Evolutionary conservation across 2,329 filamentous ascomycete species (phyloP).

Genomic region (Xylaria sp.): DNA sequence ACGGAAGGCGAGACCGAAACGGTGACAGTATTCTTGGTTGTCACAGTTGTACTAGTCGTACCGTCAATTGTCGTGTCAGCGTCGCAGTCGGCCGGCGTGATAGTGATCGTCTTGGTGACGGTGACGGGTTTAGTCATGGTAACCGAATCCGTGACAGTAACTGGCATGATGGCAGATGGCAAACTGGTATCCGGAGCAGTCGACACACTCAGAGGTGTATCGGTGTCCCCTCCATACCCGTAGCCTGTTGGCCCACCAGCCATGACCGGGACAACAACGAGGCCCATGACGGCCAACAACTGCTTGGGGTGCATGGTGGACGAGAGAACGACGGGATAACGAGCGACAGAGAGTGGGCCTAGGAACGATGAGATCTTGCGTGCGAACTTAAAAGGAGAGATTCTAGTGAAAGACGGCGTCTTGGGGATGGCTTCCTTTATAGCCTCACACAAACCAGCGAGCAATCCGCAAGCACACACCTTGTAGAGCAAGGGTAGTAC

Average conservation of each 20-base stretch:
- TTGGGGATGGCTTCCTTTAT: constrained; percentile 5
- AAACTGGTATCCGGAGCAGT: neutral
- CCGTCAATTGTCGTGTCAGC: constrained; percentile 7
- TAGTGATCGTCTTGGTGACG: constrained; percentile 12
- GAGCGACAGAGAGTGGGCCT: constrained; percentile 1
- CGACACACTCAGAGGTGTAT: neutral
- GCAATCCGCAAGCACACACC: neutral
- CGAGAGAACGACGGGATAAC: constrained; percentile 11
- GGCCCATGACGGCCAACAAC: constrained; percentile 1
- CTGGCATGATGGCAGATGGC: neutral
- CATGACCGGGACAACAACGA: constrained; percentile 6
- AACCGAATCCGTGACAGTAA: constrained; percentile 13
- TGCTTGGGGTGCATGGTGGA: constrained; percentile 8
- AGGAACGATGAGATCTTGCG: neutral
- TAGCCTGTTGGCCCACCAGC: constrained; percentile 9
- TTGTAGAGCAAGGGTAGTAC: constrained; percentile 1
- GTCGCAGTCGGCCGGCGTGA: constrained; percentile 1
- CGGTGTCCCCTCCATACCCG: constrained; percentile 13
- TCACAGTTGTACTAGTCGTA: constrained; percentile 10
- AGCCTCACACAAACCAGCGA: neutral
- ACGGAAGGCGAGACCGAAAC: constrained; percentile 1
- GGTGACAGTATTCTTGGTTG: constrained; percentile 4
- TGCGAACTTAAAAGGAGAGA: neutral
- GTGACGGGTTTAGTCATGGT: constrained; percentile 14
- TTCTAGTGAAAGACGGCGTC: neutral